A percentile compares a stretch with the other conserved stretches of the same genome.
Evolutionary conservation across 768 basidiomycete species (phyloP).

Genomic region (Lyophyllum semitale): DNA sequence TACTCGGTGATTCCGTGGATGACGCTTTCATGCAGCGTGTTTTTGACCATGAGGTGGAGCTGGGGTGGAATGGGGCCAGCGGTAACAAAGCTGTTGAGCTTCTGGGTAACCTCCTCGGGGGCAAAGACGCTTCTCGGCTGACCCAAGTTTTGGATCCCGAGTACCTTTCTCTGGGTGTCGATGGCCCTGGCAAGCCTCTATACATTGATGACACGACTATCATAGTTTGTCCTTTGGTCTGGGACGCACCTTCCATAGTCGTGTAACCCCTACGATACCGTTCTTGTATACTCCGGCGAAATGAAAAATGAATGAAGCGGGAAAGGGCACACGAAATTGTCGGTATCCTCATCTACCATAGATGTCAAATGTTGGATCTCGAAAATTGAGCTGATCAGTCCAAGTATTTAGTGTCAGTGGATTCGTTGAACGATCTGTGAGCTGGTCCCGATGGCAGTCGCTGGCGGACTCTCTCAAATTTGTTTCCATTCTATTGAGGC

Average conservation of each 20-base stretch:
- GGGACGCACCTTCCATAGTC: neutral
- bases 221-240: neutral
- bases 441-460: too few species aligned
- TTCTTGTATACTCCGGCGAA: too few species aligned
- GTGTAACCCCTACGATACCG: too few species aligned
- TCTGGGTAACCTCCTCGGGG: constrained; percentile 6
- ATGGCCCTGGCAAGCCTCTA: neutral
- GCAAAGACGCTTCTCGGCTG: neutral
- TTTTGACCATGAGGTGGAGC: constrained; percentile 5
- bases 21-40: neutral
- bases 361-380: too few species aligned
- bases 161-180: neutral
- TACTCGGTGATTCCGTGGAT: constrained; percentile 2
- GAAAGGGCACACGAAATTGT: too few species aligned
- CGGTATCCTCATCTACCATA: too few species aligned
- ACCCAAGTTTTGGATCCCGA: neutral
- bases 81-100: constrained; percentile 5
- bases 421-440: too few species aligned
- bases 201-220: constrained; percentile 5
- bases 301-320: too few species aligned
- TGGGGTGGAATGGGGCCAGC: neutral
- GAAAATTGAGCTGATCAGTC: too few species aligned
- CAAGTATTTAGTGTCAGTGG: too few species aligned
- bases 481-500: too few species aligned
- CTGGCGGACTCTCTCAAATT: too few species aligned